Base-by-base conservation (phyloP, 345 rosid genomes). In the Salix brachista region DNA sequence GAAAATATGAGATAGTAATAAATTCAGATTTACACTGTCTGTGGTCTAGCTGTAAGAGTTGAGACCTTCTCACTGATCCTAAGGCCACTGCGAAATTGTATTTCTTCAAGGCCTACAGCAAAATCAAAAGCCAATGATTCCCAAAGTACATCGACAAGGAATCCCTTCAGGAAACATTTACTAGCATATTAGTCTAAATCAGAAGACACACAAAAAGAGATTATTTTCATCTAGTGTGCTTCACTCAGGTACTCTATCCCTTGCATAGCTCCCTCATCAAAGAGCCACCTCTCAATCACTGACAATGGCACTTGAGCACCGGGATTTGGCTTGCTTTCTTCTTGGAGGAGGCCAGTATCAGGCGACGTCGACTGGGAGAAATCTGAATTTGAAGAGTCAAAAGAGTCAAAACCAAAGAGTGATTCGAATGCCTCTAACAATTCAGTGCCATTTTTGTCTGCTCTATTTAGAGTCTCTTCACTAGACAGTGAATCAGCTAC, bases 261-360 rank as follows among this genome's bases (percentile, higher is more conserved):
- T 56, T 69, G 86, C n/a, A 73, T 58, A 74, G 81, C 78, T 81
- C 83, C 85, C 64, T 90, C 97, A 66, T 92, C 94, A 75, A 86
- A 82, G 23, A 89, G 86, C 93, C 94, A 92, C 69, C 89, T 87
- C 82, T 92, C 97, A 68, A 92, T 84, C 87, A 87, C 71, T 28
- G 92, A 87, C 76, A 85, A 79, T 28, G 86, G 88, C 74, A 83
- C 75, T 78, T 85, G 87, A 36, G 56, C 73, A 46, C 54, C 67
- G 60, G 67, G 71, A 75, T 77, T 86, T 65, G 85, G 86, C 75
- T 85, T 88, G 78, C 81, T 80, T 60, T 87, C 92, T 74, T 83
- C 90, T 77, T 83, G 91, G 77, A 83, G 77, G 74, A 83, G 61
- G 75, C 82, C 76, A 28, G 79, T 81, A 52, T 86, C 89, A 9